These are phyloP conservation scores for Penicillium sp. DNA, from an alignment of 2,329 filamentous ascomycete genomes.

Conservation along the genomic window DNA sequence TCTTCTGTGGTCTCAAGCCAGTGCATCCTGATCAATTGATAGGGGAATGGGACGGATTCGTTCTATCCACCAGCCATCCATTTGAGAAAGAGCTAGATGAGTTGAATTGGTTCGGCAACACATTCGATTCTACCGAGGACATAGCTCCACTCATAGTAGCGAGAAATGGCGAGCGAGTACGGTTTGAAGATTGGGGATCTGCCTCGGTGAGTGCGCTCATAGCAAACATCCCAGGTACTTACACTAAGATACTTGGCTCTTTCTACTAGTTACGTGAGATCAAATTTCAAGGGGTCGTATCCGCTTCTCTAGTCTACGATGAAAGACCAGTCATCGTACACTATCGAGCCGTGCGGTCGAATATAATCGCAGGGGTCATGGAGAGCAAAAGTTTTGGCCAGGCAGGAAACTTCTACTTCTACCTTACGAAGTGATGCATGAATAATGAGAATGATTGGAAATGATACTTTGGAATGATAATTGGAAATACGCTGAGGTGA, in stretches of 20 bases:
- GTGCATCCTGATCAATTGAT: conserved; percentile 28
- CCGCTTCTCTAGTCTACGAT: conserved; percentile 20
- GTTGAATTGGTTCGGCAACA: conserved; percentile 37
- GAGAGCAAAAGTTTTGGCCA: conserved; percentile 17
- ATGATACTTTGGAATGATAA: too few species aligned
- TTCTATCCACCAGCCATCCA: conserved; percentile 32
- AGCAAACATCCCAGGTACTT: neutral
- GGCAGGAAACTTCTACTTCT: conserved; percentile 19
- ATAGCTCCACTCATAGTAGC: conserved; percentile 35
- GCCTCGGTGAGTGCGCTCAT: conserved; percentile 14
- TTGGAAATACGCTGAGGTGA: neutral
- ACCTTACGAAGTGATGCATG: conserved; percentile 14
- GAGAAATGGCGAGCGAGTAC: conserved; percentile 13
- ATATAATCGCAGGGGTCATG: conserved; percentile 18
- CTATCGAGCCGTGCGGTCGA: conserved; percentile 17
- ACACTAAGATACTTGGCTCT: neutral
- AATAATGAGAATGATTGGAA: neutral
- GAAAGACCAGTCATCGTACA: conserved; percentile 18
- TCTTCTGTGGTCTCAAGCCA: conserved; percentile 22
- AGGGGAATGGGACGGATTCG: conserved; percentile 35
- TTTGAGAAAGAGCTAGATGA: conserved; percentile 24
- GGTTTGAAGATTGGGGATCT: conserved; percentile 19
- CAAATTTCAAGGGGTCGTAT: conserved; percentile 18
- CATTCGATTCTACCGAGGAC: conserved; percentile 33
- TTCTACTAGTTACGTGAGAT: conserved; percentile 14